Conservation (phyloP, 2,329 filamentous ascomycete species). For the Corynespora cassiicola region DNA sequence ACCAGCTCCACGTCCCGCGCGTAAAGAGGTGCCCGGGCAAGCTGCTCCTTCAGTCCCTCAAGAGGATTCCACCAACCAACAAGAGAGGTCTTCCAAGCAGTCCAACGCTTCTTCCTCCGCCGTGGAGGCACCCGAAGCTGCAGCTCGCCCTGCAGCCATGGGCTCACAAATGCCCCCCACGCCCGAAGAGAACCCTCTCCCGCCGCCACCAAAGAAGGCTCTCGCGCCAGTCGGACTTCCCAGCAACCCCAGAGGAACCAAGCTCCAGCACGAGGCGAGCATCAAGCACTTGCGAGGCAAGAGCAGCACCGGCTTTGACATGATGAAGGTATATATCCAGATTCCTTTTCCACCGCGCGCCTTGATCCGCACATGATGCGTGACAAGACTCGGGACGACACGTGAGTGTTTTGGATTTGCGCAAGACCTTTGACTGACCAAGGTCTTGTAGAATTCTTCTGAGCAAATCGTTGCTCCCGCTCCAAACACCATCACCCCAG, state of each 20-base stretch:
- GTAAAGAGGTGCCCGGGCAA: no score
- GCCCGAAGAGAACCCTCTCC: slow-evolving; percentile 28
- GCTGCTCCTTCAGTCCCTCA: no score
- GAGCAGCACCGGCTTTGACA: slow-evolving; percentile 45
- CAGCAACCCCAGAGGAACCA: slow-evolving; percentile 36
- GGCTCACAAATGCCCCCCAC: slow-evolving; percentile 41
- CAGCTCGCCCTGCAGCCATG: no score
- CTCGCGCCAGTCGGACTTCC: slow-evolving; percentile 33
- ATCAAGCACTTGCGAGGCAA: slow-evolving; percentile 42
- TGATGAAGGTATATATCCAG: slow-evolving; percentile 42
- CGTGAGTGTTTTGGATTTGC: no score
- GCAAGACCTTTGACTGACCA: no score
- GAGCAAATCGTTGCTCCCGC: no score
- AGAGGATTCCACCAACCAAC: no score
- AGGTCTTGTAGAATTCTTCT: no score
- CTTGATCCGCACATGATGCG: slow-evolving; percentile 13
- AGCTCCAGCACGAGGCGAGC: slow-evolving; percentile 17
- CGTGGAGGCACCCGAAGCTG: no score
- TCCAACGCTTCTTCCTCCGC: background rate
- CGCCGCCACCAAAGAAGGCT: slow-evolving; percentile 26
- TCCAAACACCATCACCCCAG: slow-evolving; percentile 33
- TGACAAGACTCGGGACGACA: no score
- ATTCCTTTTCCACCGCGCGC: slow-evolving; percentile 25
- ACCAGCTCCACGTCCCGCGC: slow-evolving; percentile 26
- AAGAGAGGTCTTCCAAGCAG: background rate